Evolutionary conservation across 1,139 yeast species (phyloP), one percentile per base, ranked within the genome.

Genomic region (Debaryomyces coudertii): DNA sequence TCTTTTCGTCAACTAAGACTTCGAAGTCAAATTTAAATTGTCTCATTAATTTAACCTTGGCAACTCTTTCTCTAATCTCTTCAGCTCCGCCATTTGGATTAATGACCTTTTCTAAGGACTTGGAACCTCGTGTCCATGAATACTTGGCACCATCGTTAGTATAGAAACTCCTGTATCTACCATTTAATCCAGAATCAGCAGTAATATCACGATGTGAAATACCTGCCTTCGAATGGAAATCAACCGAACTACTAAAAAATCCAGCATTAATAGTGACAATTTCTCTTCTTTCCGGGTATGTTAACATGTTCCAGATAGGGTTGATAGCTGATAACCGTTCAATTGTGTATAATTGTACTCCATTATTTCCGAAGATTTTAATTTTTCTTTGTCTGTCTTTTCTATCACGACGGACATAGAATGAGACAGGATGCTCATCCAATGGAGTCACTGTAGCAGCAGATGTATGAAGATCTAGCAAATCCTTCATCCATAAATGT

Each of bases 21-120:
- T 82, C 87, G 61, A 76, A 83, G 58, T 83, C 87, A 54, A 81
- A 74, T 52, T 77, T 73, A 66, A 80, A 77, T 54, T 77, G 82
- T 54, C 87, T 71, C 79, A 82, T 72, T 47, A 79, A 69, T 49
- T 79, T 69, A 6, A 77, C 86, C 48, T 69, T 70, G 28, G 84
- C 86, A 8, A 82, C 71, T 48, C 84, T 65, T 47, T 71, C 70
- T 46, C 83, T 72, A 25, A 62, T 58, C 58, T 82, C 86, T 56
- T 80, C 85, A 43, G 63, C 69, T n/a, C 76, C 77, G 6, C 83
- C 83, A 31, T 76, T 76, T 5, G 82, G 81, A 55, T 80, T 82
- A 37, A 71, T 61, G 28, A 81, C 70, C 42, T 71, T 70, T 57
- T 82, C 86, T 40, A 82, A 68, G 54, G 57, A 75, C 52, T 77